Base-by-base conservation (phyloP, 805 yeast genomes). In the Candida khao-thaluensis region DNA sequence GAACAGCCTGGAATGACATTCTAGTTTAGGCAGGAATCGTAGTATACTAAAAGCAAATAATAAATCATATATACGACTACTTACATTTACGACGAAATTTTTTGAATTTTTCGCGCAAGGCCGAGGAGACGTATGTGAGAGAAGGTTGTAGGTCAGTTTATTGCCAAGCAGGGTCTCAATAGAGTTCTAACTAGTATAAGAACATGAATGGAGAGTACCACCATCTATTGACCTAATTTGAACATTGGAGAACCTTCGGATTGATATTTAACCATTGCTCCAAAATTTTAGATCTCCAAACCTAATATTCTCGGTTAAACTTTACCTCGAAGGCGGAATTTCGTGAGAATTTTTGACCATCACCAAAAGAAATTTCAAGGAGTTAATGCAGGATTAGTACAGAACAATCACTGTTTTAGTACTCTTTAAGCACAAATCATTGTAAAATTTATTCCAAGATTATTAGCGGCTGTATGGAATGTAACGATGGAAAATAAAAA, bases 321-420 rank as follows among this genome's bases (percentile, higher is more conserved):
- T 21, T 31, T 20, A 21, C 35, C 11, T 9, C 11, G 10, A 17
- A 5, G 8, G 4, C 15, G 30, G 30, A 28, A 28, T 28, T 28
- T 28, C 8, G 23, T 25, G 23, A 20, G 7, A 9, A 17, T 17
- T 10, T 22, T 10, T 22, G 10, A 22, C 24, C 10, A 14, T 30
- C 18, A 5, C 18, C 16, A 31, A 31, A 31, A 31, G 35, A 31
- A 31, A 31, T 31, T 31, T 29, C 32, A 29, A 29, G 32, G 32
- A 29, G 32, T 29, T 29, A 29, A 29, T 29, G 32, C 32, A 29
- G 32, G 32, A 29, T n/a, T 29, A 17, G 32, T 29, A 29, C 7
- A 14, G 30, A 29, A 28, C 30, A 28, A 29, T 29, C 32, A n/a
- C 26, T 21, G 12, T 7, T 12, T 15, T 14, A 21, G 24, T 31